phyloP scores from a whole-genome alignment of 352 stramenopile species.

The Globisporangium echinulatum region DNA sequence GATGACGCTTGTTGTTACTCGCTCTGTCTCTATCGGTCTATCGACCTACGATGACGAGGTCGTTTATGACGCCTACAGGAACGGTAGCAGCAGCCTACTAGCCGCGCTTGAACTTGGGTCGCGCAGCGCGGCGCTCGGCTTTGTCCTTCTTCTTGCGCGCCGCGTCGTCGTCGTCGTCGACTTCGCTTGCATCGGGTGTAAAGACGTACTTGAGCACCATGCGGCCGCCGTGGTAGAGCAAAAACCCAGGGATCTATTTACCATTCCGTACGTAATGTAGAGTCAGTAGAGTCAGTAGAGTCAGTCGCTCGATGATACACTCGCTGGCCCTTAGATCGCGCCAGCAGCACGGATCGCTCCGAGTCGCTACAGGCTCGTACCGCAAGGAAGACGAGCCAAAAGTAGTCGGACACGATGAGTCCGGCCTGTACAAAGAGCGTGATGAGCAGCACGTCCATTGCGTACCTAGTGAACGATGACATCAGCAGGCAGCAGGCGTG shows the following conservation, averaged over 20 bases:
- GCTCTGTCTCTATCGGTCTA: not conserved
- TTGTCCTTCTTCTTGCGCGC: conserved; percentile 74
- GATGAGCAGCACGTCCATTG: conserved; percentile 82
- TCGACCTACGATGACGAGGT: not conserved
- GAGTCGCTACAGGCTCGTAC: conserved; percentile 19
- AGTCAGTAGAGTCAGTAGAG: not conserved
- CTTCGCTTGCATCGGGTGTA: conserved; percentile 43
- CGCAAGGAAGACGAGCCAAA: conserved; percentile 78
- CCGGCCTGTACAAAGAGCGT: conserved; percentile 76
- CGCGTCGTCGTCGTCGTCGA: conserved; percentile 49
- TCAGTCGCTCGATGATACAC: too few species aligned
- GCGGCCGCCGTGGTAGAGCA: conserved; percentile 73
- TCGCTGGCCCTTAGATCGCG: not conserved
- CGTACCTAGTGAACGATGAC: conserved; percentile 28
- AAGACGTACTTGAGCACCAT: conserved; percentile 84
- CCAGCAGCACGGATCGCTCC: too few species aligned
- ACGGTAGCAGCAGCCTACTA: conserved; percentile 13
- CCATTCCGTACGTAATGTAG: not conserved
- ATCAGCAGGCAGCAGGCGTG: not conserved
- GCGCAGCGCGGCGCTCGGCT: conserved; percentile 51
- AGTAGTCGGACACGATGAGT: conserved; percentile 80
- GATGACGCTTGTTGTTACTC: too few species aligned
- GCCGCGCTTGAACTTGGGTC: conserved; percentile 44
- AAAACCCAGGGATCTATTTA: conserved; percentile 59
- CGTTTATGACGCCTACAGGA: too few species aligned